Conservation (phyloP, 228 moss, liverwort and hornwort species). For the Sphagnum magellanicum region DNA sequence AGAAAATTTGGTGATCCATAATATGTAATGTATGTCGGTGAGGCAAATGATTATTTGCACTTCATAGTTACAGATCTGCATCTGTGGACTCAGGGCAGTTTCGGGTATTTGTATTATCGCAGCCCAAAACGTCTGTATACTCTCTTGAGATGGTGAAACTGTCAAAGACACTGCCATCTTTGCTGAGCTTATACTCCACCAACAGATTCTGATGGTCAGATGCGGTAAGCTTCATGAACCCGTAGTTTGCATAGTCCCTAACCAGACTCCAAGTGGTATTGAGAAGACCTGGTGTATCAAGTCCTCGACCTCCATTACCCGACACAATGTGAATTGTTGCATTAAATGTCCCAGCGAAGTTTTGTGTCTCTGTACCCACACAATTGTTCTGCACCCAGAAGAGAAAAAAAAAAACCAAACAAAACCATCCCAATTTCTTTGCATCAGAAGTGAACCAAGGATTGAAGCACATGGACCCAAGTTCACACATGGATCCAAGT, state of each 20-base stretch:
- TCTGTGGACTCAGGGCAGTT: constrained; percentile 32
- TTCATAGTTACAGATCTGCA: constrained; percentile 4
- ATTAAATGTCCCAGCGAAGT: constrained; percentile 77
- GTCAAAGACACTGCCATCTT: constrained; percentile 63
- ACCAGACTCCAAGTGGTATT: constrained; percentile 61
- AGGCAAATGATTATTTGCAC: no score
- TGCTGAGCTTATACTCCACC: constrained; percentile 66
- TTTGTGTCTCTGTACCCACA: constrained; percentile 39
- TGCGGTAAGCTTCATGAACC: constrained; percentile 75
- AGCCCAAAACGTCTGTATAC: constrained; percentile 68
- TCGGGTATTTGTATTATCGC: constrained; percentile 34
- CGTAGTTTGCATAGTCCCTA: constrained; percentile 45
- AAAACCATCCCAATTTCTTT: no score
- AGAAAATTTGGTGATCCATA: no score
- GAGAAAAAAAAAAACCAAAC: no score
- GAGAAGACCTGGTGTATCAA: constrained; percentile 23
- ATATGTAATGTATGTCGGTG: no score
- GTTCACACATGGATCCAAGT: no score
- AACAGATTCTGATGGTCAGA: constrained; percentile 45
- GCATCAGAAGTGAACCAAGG: no score
- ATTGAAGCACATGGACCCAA: no score
- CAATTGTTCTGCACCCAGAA: constrained; percentile 37
- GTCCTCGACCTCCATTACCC: constrained; percentile 63
- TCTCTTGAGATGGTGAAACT: constrained; percentile 56
- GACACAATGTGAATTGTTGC: constrained; percentile 76